Base-by-base conservation (phyloP, 1,284 basidiomycete species). In the Athelia sp. region DNA sequence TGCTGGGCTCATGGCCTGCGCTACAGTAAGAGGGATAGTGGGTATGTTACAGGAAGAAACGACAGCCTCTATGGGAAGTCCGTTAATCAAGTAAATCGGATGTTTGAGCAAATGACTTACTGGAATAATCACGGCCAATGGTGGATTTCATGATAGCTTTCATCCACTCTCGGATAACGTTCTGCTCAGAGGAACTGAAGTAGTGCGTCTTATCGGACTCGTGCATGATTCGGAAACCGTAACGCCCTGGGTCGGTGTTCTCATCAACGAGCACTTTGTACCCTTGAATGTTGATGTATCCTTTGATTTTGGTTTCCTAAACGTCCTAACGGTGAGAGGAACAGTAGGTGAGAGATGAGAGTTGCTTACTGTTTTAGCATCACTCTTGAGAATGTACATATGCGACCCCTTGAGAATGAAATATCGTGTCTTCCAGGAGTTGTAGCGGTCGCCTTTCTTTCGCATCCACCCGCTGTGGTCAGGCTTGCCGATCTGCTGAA, bases 71-170 rank as follows among this genome's bases (percentile, higher is more conserved):
- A 59, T 17, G 40, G 29, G 46, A 23, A 21, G 22, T 45, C 21
- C 48, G 23, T 55, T 23, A 61, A 52, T 45, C 6, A 32, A 48
- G 13, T 45, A 47, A 38, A 32, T 2, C 38, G 3, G 13, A 32
- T 3, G 42, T 10, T 15, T 48, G 3, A 6, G 9, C 42, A 43
- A 42, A 47, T 31, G 3, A 74, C 86, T 44, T 62, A 93, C 92
- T 88, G 11, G 84, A 78, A 64, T 94, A 96, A 66, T 97, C 93
- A 50, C 97, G 75, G 15, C 83, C 88, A 60, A 99, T 99, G 3
- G 96, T 98, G 2, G 94, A 90, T 69, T 99, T 99, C 92, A 98
- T 98, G 59, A 99, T 82, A 10, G 93, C 92, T 74, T 99, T 99
- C 96, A 99, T 99, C 97, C 97, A 99, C 57, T 93, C 93, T 13